Percentiles rank a stretch among this genome's conserved stretches.
These are phyloP conservation scores for Fusarium decemcellulare DNA, from an alignment of 2,329 filamentous ascomycete species.

Conservation along the genomic window DNA sequence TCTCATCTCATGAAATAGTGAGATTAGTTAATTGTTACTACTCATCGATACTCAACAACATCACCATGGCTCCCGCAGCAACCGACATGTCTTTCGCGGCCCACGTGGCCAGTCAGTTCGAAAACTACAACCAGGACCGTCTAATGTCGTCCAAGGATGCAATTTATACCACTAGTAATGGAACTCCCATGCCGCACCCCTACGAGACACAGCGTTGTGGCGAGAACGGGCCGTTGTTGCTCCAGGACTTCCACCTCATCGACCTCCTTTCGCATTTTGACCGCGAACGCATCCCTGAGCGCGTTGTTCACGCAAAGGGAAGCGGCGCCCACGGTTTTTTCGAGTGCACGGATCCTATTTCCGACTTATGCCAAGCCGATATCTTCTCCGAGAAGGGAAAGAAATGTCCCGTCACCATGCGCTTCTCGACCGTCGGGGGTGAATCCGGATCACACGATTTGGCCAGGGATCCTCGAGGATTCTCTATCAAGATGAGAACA, in stretches of 20 bases:
- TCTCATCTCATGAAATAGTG: background rate
- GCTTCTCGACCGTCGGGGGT: slow-evolving; percentile 84
- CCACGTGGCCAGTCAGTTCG: slow-evolving; percentile 54
- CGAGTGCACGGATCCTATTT: slow-evolving; percentile 62
- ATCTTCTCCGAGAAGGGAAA: slow-evolving; percentile 75
- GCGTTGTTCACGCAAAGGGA: slow-evolving; percentile 73
- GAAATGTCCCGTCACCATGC: slow-evolving; percentile 75
- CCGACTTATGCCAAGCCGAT: slow-evolving; percentile 67
- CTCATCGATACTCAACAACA: background rate
- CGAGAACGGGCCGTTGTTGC: slow-evolving; percentile 70
- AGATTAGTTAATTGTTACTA: background rate
- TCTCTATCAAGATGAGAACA: slow-evolving; percentile 81
- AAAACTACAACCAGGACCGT: slow-evolving; percentile 58
- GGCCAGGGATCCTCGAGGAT: slow-evolving; percentile 80
- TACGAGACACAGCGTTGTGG: slow-evolving; percentile 70
- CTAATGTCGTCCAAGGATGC: slow-evolving; percentile 54
- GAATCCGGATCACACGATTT: slow-evolving; percentile 80
- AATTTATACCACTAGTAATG: slow-evolving; percentile 70
- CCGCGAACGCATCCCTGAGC: slow-evolving; percentile 73
- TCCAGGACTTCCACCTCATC: slow-evolving; percentile 73
- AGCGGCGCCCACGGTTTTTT: slow-evolving; percentile 69
- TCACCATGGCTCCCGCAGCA: slow-evolving; percentile 44
- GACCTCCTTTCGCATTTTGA: slow-evolving; percentile 74
- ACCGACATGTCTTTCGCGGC: slow-evolving; percentile 55
- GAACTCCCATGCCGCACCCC: slow-evolving; percentile 69